Base-by-base conservation (phyloP, 2,329 filamentous ascomycete species). In the Pyrenophora teres region DNA sequence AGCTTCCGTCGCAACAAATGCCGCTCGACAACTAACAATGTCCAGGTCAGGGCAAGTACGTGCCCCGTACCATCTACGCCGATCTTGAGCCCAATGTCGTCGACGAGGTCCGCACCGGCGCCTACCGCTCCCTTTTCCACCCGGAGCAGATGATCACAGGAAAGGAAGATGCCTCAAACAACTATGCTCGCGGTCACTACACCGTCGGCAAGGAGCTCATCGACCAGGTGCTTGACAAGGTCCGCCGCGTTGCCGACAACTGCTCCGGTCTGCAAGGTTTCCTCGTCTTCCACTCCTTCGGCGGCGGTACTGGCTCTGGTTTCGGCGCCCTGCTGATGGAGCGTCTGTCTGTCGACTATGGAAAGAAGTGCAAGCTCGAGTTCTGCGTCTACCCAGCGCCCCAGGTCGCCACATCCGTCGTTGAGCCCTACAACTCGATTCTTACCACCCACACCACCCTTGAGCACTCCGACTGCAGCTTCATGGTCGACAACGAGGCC, bases 321-420 rank as follows among this genome's bases (percentile, higher is more conserved):
- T 99, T 99, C 78, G 94, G 94, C 80, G 94, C 94, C 71, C 87
- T 99, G 66, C 84, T 99, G 70, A 96, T 99, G 92, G 94, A 99
- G 84, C 93, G 94, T 76, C 87, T 99, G 58, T 97, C 94, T 31
- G 90, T 97, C 72, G 94, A 99, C 81, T 99, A 97, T 76, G 93
- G 94, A 83, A 99, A 99, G 88, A 99, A 99, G 88, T 95, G 90
- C 86, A 99, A 99, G 88, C 86, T 99, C 62, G 94, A 99, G 81
- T 99, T 99, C 85, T 96, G 92, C 73, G 92, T 99, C 74, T 99
- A 99, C 83, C 94, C 94, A 72, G 92, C 94, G 67, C 94, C 94
- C 55, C 92, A 96, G 82, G 94, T 94, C 65, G 91, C 93, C 67
- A 97, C 93, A 71, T 95, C 94, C 38, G 93, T 99, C 56, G 94